Percentiles rank a stretch among this genome's conserved stretches.
These are phyloP conservation scores for Urtica urens DNA, from an alignment of 306 rosid species.

Conservation along the genomic window DNA sequence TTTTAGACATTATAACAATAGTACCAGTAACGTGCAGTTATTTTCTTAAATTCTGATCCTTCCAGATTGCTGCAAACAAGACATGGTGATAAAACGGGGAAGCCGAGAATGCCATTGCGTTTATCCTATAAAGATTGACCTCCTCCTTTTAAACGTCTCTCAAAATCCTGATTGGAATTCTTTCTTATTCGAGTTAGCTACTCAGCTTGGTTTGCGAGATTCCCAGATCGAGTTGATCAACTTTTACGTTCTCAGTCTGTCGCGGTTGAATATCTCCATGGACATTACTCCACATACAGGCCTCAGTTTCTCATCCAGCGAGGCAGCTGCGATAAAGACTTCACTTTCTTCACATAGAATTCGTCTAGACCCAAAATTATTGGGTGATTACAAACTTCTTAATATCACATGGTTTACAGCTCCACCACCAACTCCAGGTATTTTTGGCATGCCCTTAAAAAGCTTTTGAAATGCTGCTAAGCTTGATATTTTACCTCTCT, in stretches of 20 bases:
- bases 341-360: conserved; percentile 60
- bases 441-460: conserved; percentile 3
- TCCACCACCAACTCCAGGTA: conserved; percentile 73
- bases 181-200: conserved; percentile 57
- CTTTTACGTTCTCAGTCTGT: conserved; percentile 53
- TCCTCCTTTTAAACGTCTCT: conserved; percentile 78
- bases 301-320: conserved; percentile 53
- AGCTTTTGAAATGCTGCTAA: background rate
- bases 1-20: too few species aligned
- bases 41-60: conserved; percentile 16
- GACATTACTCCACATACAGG: conserved; percentile 68
- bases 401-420: conserved; percentile 78
- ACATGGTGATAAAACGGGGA: conserved; percentile 63
- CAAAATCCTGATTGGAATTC: conserved; percentile 50
- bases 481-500: background rate
- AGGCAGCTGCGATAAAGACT: conserved; percentile 59
- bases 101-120: conserved; percentile 64
- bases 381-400: conserved; percentile 73
- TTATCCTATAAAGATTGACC: conserved; percentile 87
- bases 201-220: conserved; percentile 45
- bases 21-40: too few species aligned
- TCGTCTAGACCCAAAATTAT: conserved; percentile 44
- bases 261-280: conserved; percentile 76
- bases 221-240: conserved; percentile 69
- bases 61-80: conserved; percentile 77